These are phyloP conservation scores for Diophrys appendiculata DNA, from an alignment of 73 alveolate species.

Conservation along the genomic window DNA sequence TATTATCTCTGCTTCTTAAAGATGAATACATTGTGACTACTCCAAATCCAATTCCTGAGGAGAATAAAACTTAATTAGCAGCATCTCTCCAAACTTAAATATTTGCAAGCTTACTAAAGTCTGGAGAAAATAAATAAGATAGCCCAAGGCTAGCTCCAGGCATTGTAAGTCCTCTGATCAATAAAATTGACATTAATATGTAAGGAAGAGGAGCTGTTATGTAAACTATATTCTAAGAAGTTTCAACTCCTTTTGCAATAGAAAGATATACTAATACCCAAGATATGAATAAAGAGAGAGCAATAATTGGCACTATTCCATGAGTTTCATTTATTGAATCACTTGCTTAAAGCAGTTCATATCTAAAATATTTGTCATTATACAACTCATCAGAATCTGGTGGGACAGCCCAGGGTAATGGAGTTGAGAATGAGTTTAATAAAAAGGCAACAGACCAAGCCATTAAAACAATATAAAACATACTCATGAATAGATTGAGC, in stretches of 20 bases:
- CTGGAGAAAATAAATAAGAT: slow-evolving; percentile 46
- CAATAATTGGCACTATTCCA: slow-evolving; percentile 32
- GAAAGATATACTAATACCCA: slow-evolving; percentile 25
- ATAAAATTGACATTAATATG: slow-evolving; percentile 42
- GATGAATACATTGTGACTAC: slow-evolving; percentile 39
- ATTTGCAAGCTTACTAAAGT: slow-evolving; percentile 29
- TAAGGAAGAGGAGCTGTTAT: slow-evolving; percentile 66
- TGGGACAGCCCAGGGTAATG: slow-evolving; percentile 61
- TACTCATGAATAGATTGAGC: slow-evolving; percentile 18
- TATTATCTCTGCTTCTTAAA: slow-evolving; percentile 29
- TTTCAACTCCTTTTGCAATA: slow-evolving; percentile 44
- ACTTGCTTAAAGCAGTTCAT: not conserved
- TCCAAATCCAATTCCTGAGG: slow-evolving; percentile 47
- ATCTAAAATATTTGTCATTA: not conserved
- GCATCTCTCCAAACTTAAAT: slow-evolving; percentile 69
- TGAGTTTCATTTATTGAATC: slow-evolving; percentile 6
- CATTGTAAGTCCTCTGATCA: slow-evolving; percentile 61
- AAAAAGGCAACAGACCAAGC: slow-evolving; percentile 63
- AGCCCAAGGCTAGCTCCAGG: slow-evolving; percentile 56
- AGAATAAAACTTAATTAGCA: slow-evolving; percentile 47
- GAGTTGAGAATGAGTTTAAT: slow-evolving; percentile 44
- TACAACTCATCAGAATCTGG: slow-evolving; percentile 5
- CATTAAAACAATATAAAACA: slow-evolving; percentile 27
- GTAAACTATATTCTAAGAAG: slow-evolving; percentile 49
- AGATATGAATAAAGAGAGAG: slow-evolving; percentile 23